Evolutionary conservation across 345 rosid genomes (phyloP), one percentile per base, ranked within the genome.

Genomic region (Combretum micranthum): DNA sequence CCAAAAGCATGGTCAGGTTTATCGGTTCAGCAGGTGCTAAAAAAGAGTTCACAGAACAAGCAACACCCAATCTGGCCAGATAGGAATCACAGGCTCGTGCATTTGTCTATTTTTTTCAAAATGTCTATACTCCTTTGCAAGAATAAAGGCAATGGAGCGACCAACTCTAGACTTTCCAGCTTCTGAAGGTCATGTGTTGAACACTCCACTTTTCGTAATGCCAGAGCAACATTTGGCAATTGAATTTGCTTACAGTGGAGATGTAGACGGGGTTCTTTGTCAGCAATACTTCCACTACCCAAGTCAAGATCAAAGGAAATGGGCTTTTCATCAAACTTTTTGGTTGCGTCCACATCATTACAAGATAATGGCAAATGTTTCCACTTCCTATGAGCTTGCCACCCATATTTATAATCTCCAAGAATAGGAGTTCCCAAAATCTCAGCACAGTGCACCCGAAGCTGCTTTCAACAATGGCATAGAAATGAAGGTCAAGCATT

Each of bases 401-500:
- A 85, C 9, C 88, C 97, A 15, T 93, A 93, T 65, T 93, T 93
- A 56, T 68, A 89, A 71, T 89, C 97, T 55, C 99, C 99, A 4
- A 93, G 84, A 66, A 93, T 84, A 4, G 99, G 97, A 44, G 99
- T 88, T 55, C 96, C 90, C 64, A 91, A 61, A 48, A 84, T 87
- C 65, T 89, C 94, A 25, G 97, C 97, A 67, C 99, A 89, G 68
- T 93, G 99, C 61, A 93, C 99, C 15, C 97, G 91, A 21, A 93
- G n/a, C n/a, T 93, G 79, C 49, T 20, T 67, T 62, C 13, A 15
- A 55, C 50, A 52, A 44, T 54, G 44, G 37, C 18, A 49, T 22
- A 37, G 55, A 45, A 53, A 59, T 13, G 56, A 9, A 56, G 23
- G 20, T 43, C 52, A 52, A 52, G 22, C 16, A 25, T n/a, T 46